These are phyloP conservation scores for Chlamydomonas schloesseri DNA, from an alignment of 139 green algal species.

Conservation along the genomic window DNA sequence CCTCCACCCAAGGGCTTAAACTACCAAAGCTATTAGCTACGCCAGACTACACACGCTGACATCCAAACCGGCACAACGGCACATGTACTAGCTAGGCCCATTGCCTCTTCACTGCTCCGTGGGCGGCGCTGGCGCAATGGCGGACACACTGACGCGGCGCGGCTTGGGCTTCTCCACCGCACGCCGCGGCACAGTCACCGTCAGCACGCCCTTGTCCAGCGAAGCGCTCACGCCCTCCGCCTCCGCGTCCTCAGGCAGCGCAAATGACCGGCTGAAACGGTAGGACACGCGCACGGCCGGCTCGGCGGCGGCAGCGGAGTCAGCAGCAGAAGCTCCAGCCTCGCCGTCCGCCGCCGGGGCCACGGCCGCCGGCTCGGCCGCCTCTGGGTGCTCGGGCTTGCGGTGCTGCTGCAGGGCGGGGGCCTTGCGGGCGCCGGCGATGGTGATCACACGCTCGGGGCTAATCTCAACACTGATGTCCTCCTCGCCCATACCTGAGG, in stretches of 20 bases:
- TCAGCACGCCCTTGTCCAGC: neutral
- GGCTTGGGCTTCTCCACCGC: neutral
- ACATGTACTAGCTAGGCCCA: neutral
- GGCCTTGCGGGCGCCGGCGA: constrained; percentile 28
- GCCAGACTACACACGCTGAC: too few relatives aligned
- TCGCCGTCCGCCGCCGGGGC: neutral
- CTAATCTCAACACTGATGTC: neutral
- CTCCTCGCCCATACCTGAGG: constrained; percentile 31
- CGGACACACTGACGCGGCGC: neutral
- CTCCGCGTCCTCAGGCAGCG: neutral
- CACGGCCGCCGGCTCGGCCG: neutral
- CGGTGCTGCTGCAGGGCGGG: too few relatives aligned
- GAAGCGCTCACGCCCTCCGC: neutral
- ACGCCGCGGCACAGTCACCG: neutral
- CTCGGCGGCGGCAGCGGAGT: too few relatives aligned
- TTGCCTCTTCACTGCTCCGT: neutral
- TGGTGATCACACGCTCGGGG: constrained; percentile 26
- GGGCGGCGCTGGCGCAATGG: too few relatives aligned
- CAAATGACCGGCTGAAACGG: neutral
- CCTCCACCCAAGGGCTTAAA: too few relatives aligned
- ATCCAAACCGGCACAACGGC: too few relatives aligned
- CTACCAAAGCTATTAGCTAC: too few relatives aligned
- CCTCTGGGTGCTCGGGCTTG: neutral
- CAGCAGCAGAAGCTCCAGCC: neutral
- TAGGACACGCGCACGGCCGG: neutral